Evolutionary conservation across 2,329 filamentous ascomycete genomes (phyloP).

Genomic region (Xylariaceae sp.): DNA sequence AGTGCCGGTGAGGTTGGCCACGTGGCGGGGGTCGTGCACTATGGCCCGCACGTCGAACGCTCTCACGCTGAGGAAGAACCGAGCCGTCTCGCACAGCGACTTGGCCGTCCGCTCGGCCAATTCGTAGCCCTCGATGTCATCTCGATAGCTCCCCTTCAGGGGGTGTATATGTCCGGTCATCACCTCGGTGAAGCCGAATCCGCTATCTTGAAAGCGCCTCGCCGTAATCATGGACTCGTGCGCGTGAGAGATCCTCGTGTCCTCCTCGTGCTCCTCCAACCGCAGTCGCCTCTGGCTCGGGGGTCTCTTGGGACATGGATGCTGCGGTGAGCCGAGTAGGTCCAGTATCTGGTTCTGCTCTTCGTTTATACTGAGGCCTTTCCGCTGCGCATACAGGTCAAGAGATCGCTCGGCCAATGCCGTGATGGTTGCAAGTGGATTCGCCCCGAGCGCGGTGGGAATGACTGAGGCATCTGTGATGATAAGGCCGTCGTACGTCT

Average conservation of each 20-base stretch:
- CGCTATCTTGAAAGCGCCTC: slow-evolving; percentile 39
- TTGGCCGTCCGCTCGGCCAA: slow-evolving; percentile 47
- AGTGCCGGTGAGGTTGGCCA: slow-evolving; percentile 52
- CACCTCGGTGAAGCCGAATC: slow-evolving; percentile 58
- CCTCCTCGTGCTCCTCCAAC: slow-evolving; percentile 31
- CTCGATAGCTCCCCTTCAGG: slow-evolving; percentile 34
- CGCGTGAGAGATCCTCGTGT: slow-evolving; percentile 32
- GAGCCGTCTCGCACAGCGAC: slow-evolving; percentile 49
- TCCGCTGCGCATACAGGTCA: slow-evolving; percentile 40
- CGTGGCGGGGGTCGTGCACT: slow-evolving; percentile 43
- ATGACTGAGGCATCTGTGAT: slow-evolving; percentile 58
- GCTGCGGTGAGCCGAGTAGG: slow-evolving; percentile 48
- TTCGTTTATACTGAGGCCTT: slow-evolving; percentile 40
- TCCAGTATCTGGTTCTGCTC: slow-evolving; percentile 45
- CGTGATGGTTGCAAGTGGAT: slow-evolving; percentile 64
- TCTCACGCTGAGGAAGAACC: slow-evolving; percentile 55
- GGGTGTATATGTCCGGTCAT: slow-evolving; percentile 58
- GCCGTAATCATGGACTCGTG: slow-evolving; percentile 38
- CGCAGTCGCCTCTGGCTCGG: slow-evolving; percentile 17
- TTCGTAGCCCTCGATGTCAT: slow-evolving; percentile 47
- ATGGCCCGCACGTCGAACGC: slow-evolving; percentile 47
- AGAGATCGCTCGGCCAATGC: slow-evolving; percentile 62
- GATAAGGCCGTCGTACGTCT: slow-evolving; percentile 52
- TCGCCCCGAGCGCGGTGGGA: slow-evolving; percentile 58
- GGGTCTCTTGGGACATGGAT: slow-evolving; percentile 22